These are phyloP conservation scores for Gloeopeniophorella convolvens DNA, from an alignment of 768 basidiomycete genomes.

Conservation along the genomic window DNA sequence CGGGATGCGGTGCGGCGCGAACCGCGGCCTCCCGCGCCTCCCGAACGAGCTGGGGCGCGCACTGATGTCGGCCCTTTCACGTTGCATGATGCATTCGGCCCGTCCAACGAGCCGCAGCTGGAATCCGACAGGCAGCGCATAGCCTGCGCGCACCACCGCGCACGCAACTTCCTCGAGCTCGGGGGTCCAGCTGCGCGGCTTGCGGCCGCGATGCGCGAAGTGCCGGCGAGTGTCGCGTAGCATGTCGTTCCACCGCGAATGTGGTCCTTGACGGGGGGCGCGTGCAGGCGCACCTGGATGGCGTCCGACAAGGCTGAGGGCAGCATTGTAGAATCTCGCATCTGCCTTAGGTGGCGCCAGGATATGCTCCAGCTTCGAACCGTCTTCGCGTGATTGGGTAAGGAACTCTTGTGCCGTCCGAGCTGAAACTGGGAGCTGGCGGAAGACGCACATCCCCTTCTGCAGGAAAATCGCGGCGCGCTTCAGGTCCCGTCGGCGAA, in stretches of 20 bases:
- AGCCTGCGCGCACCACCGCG: slow-evolving; percentile 7
- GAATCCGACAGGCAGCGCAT: slow-evolving; percentile 12
- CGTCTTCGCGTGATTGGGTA: background rate
- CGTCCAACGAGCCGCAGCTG: slow-evolving; percentile 11
- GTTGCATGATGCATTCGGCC: background rate
- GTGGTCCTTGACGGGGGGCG: slow-evolving; percentile 20
- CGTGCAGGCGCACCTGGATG: slow-evolving; percentile 17
- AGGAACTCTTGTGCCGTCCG: background rate
- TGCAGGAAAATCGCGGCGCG: background rate
- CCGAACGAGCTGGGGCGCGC: slow-evolving; percentile 3
- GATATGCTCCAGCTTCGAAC: background rate
- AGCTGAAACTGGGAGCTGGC: background rate
- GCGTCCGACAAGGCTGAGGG: slow-evolving; percentile 36
- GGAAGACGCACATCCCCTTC: slow-evolving; percentile 9
- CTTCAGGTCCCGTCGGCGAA: background rate
- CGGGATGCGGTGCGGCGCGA: slow-evolving; percentile 13
- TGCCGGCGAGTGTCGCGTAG: slow-evolving; percentile 22
- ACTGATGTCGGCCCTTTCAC: background rate
- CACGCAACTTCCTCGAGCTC: slow-evolving; percentile 12
- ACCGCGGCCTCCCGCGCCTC: background rate
- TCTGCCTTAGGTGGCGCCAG: slow-evolving; percentile 33
- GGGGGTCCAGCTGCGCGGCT: slow-evolving; percentile 7
- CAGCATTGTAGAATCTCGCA: slow-evolving; percentile 62
- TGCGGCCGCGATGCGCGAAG: background rate
- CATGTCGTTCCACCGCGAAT: slow-evolving; percentile 26